Evolutionary conservation across 2,329 filamentous ascomycete genomes (phyloP), one percentile per base, ranked within the genome.

Genomic region (Epichloe aotearoae): DNA sequence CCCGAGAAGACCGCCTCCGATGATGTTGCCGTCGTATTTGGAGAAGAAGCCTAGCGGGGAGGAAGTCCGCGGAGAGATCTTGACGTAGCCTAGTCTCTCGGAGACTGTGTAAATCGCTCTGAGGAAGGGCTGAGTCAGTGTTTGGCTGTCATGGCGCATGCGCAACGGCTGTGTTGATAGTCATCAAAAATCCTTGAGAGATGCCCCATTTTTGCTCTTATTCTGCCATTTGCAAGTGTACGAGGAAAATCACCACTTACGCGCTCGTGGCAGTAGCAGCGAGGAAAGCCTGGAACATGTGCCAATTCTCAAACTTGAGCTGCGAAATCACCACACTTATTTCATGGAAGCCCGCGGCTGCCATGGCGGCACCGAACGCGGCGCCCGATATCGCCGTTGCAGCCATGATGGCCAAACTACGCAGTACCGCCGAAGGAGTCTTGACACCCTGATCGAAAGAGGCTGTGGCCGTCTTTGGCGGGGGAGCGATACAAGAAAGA

Each of bases 211-310:
- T 26, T 26, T 26, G 23, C 23, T 26, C 23, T 26, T 26, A 26
- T 26, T 1, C 6, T 6, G 23, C 23, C 23, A 26, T 26, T 26
- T 26, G 23, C 26, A 26, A 26, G 7, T 26, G 26, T 8, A 26
- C 2, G 26, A 26, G 26, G 26, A 8, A 26, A 8, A 26, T 26
- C 26, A 26, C 12, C 15, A 67, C 79, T 62, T 71, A 83, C 77
- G 76, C 75, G 65, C 78, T 83, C 56, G 70, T 73, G 26, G 77
- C 80, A 10, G 78, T 78, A 3, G 81, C 83, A 1, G 76, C 72
- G 4, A 85, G 64, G 58, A 86, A 85, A 10, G 73, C 72, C 63
- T 83, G 75, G 33, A 82, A 61, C 82, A 86, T 85, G 61, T 82
- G 79, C 64, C 76, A 84, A 59, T 82, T 74, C 46, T 73, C 65